Evolutionary conservation across 441 rosid genomes (phyloP).

Genomic region (Pelargonium cotyledonis): DNA sequence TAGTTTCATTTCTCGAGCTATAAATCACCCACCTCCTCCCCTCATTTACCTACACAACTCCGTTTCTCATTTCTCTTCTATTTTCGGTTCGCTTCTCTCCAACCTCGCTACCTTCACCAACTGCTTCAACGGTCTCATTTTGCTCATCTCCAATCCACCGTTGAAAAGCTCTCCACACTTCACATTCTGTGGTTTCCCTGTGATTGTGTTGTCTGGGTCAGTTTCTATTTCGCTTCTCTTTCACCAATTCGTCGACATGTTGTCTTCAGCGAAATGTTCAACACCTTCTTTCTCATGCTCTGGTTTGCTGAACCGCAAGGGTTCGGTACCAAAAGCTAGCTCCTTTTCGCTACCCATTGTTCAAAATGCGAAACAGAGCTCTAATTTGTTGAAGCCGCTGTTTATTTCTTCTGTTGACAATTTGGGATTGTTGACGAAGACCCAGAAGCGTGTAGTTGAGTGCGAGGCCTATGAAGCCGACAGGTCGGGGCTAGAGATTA

Average conservation of each 20-base stretch:
- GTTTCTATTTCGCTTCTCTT: background rate
- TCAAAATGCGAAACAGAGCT: conserved; percentile 24
- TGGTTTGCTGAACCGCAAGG: conserved; percentile 20
- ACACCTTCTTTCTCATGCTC: conserved; percentile 27
- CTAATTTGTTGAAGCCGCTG: conserved; percentile 39
- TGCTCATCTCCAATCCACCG: background rate
- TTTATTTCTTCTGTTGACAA: conserved; percentile 35
- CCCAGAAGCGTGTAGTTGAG: conserved; percentile 24
- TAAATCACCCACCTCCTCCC: background rate
- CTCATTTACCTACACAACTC: background rate
- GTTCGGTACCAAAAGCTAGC: conserved; percentile 22
- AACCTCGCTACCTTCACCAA: no score
- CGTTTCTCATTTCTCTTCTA: background rate
- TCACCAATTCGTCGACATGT: conserved; percentile 22
- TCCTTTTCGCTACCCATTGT: conserved; percentile 33
- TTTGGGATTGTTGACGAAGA: conserved; percentile 20
- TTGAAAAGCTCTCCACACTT: background rate
- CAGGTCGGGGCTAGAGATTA: conserved; percentile 45
- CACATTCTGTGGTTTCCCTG: no score
- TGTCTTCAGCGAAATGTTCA: conserved; percentile 40
- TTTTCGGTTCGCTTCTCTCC: background rate
- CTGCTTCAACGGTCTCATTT: no score
- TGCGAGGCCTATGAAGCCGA: conserved; percentile 66
- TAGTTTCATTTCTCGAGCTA: background rate
- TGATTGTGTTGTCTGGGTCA: no score